Evolutionary conservation across 805 yeast species (phyloP).

Genomic region (Ogataea methanolica): DNA sequence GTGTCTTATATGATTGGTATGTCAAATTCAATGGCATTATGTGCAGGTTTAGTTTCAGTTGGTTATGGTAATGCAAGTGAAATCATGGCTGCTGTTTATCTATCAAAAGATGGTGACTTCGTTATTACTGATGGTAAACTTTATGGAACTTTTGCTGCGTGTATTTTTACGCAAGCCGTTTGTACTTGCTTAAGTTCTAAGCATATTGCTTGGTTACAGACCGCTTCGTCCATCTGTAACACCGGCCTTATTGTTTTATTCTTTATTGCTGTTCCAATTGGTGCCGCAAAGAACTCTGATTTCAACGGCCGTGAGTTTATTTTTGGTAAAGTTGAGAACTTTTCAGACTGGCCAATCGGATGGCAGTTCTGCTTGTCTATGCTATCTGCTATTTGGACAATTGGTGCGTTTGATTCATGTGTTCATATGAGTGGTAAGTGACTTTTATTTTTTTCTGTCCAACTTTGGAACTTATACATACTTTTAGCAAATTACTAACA

Average conservation of each 20-base stretch:
- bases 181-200: conserved; percentile 55
- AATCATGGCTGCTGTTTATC: conserved; percentile 51
- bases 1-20: conserved; percentile 62
- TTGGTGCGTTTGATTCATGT: conserved; percentile 68
- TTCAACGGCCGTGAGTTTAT: conserved; percentile 51
- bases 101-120: conserved; percentile 48
- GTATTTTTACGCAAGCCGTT: conserved; percentile 46
- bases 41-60: conserved; percentile 63
- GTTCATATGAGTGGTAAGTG: conserved; percentile 55
- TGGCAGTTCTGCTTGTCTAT: conserved; percentile 43
- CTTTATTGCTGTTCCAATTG: conserved; percentile 62
- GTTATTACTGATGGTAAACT: conserved; percentile 46
- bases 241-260: conserved; percentile 47
- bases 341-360: conserved; percentile 54
- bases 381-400: conserved; percentile 71
- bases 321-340: conserved; percentile 49
- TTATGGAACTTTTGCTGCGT: conserved; percentile 65
- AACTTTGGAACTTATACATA: too few species aligned
- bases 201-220: conserved; percentile 54
- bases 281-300: conserved; percentile 36
- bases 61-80: conserved; percentile 65
- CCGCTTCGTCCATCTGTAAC: conserved; percentile 53
- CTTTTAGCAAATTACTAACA: too few species aligned
- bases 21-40: conserved; percentile 61
- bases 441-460: too few species aligned